phyloP scores from a whole-genome alignment of 371 early-diverging fungal genomes.

The Mucor piriformis region DNA sequence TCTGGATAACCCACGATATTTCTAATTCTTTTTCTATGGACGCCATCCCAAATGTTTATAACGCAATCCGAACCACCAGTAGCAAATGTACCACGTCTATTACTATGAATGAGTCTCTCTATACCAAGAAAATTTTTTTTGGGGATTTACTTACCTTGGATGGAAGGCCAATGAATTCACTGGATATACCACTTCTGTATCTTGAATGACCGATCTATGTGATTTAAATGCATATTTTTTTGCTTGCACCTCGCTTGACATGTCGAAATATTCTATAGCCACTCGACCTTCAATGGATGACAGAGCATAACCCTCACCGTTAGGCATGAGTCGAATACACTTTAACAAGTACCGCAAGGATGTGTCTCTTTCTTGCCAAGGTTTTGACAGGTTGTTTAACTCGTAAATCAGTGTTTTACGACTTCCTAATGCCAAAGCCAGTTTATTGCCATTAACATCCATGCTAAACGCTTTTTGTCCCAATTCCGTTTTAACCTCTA shows the following conservation, averaged over 20 bases:
- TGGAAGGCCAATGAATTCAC: conserved; percentile 94
- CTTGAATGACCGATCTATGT: conserved; percentile 80
- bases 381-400: conserved; percentile 73
- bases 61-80: conserved; percentile 95
- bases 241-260: conserved; percentile 62
- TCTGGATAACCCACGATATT: conserved; percentile 83
- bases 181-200: conserved; percentile 88
- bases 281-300: conserved; percentile 94
- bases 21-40: conserved; percentile 84
- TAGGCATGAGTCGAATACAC: conserved; percentile 79
- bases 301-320: conserved; percentile 82
- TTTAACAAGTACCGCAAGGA: conserved; percentile 85
- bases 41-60: conserved; percentile 92
- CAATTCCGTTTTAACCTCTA: conserved; percentile 53
- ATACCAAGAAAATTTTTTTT: background rate
- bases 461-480: conserved; percentile 77
- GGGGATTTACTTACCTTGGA: conserved; percentile 69
- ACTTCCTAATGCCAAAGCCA: conserved; percentile 85
- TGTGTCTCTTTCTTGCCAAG: conserved; percentile 77
- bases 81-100: conserved; percentile 88
- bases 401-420: conserved; percentile 84
- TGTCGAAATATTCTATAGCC: conserved; percentile 91
- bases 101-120: background rate
- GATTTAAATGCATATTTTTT: conserved; percentile 96
- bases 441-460: conserved; percentile 66